Evolutionary conservation across 345 rosid species (phyloP).

Genomic region (Rhodamnia rubescens): DNA sequence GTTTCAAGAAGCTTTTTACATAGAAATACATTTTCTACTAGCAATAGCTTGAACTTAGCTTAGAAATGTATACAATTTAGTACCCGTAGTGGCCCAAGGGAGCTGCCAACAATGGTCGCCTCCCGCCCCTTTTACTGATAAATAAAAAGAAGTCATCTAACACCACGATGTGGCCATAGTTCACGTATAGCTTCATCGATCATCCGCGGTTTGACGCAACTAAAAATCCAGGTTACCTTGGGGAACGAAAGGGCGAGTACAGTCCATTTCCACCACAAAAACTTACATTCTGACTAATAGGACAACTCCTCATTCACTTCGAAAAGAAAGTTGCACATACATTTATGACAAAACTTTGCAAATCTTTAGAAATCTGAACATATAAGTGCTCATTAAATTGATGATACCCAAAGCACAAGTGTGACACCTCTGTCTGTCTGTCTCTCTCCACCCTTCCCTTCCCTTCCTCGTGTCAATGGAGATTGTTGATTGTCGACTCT

Average conservation of each 20-base stretch:
- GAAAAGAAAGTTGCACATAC: neutral
- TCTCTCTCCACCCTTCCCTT: neutral
- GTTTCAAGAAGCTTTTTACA: neutral
- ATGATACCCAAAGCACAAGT: neutral
- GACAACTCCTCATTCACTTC: neutral
- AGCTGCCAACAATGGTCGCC: neutral
- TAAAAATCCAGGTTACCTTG: neutral
- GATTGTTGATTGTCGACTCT: neutral
- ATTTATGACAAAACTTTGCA: neutral
- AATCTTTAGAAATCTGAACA: neutral
- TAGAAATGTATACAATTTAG: neutral
- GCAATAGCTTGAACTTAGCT: neutral
- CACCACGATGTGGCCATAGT: neutral
- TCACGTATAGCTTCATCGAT: neutral
- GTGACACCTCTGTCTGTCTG: neutral
- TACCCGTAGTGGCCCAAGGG: neutral
- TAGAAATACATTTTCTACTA: neutral
- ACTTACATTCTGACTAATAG: neutral
- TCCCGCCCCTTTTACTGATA: neutral
- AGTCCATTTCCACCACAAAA: neutral
- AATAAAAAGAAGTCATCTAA: neutral
- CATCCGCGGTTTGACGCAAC: neutral
- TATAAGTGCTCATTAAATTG: neutral
- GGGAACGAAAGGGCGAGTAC: neutral
- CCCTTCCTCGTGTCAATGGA: neutral